Percentiles rank a stretch among this genome's conserved stretches.
Evolutionary conservation across 768 basidiomycete species (phyloP).

Genomic region (Clitopilus passeckerianus): DNA sequence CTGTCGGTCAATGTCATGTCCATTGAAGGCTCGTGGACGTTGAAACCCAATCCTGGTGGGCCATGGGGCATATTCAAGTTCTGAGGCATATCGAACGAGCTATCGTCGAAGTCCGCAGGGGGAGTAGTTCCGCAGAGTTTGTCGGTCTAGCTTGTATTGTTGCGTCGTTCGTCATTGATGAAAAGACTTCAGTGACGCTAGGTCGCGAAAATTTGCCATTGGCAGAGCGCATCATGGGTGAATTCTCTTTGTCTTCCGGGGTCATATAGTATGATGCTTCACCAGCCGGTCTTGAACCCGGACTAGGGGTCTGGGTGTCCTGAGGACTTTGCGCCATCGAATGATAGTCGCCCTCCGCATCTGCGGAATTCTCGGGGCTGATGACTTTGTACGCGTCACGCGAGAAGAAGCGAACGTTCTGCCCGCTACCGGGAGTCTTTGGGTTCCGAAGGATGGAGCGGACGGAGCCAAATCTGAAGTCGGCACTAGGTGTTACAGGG

Average conservation of each 20-base stretch:
- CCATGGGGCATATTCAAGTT: constrained; percentile 48
- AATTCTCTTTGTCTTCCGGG: background rate
- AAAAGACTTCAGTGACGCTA: constrained; percentile 46
- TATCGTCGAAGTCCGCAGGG: constrained; percentile 36
- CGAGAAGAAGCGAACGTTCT: constrained; percentile 75
- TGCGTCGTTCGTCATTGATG: constrained; percentile 23
- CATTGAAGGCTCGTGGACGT: constrained; percentile 29
- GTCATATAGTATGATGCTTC: background rate
- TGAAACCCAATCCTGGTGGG: constrained; percentile 37
- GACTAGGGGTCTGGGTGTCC: background rate
- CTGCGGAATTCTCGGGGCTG: constrained; percentile 57
- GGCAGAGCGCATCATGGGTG: constrained; percentile 4
- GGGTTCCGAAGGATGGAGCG: constrained; percentile 71
- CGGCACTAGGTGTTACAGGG: constrained; percentile 23
- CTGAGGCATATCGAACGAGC: constrained; percentile 51
- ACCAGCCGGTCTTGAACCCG: background rate
- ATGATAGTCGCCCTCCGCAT: constrained; percentile 11
- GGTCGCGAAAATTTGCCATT: constrained; percentile 35
- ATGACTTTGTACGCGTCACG: constrained; percentile 61
- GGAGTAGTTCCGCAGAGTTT: constrained; percentile 9
- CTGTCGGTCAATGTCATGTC: constrained; percentile 27
- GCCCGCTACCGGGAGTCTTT: constrained; percentile 72
- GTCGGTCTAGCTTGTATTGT: background rate
- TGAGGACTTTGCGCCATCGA: background rate
- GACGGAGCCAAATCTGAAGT: constrained; percentile 45